Conservation (phyloP, 83 land plant genomes). For the Diphasiastrum complanatum region DNA sequence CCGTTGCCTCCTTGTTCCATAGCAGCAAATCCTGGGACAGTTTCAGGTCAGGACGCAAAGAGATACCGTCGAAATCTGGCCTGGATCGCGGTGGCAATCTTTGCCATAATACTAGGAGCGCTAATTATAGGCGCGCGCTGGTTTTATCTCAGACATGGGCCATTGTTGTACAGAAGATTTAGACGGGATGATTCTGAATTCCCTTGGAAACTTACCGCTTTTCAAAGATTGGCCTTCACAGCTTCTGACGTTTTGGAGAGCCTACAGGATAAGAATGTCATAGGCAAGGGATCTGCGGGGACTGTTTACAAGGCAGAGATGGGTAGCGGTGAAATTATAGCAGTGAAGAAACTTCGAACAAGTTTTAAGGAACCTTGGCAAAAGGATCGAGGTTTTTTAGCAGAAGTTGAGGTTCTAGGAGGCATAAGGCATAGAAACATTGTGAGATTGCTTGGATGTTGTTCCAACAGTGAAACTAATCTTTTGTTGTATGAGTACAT, state of each 20-base stretch:
- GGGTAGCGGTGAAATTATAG: constrained; percentile 4
- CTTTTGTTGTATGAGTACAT: no score
- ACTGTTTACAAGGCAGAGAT: constrained; percentile 14
- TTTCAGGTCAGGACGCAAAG: neutral
- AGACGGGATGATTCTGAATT: neutral
- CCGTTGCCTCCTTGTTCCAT: neutral
- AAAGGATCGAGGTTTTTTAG: neutral
- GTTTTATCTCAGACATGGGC: neutral
- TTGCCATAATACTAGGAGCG: neutral
- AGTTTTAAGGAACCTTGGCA: neutral
- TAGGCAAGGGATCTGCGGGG: constrained; percentile 11
- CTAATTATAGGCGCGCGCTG: neutral
- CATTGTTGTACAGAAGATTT: neutral
- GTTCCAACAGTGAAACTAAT: constrained; percentile 4
- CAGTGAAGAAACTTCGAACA: constrained; percentile 2
- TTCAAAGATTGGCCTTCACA: constrained; percentile 7
- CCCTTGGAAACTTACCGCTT: constrained; percentile 9
- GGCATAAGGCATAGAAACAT: constrained; percentile 11
- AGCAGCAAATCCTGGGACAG: neutral
- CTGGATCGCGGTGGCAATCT: neutral
- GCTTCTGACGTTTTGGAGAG: constrained; percentile 1
- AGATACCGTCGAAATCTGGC: neutral
- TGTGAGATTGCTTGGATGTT: constrained; percentile 9
- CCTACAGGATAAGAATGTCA: constrained; percentile 1
- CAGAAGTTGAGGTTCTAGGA: constrained; percentile 10